A percentile compares a stretch with the other conserved stretches of the same genome.
phyloP scores from a whole-genome alignment of 345 rosid genomes.

The Boechera stricta region DNA sequence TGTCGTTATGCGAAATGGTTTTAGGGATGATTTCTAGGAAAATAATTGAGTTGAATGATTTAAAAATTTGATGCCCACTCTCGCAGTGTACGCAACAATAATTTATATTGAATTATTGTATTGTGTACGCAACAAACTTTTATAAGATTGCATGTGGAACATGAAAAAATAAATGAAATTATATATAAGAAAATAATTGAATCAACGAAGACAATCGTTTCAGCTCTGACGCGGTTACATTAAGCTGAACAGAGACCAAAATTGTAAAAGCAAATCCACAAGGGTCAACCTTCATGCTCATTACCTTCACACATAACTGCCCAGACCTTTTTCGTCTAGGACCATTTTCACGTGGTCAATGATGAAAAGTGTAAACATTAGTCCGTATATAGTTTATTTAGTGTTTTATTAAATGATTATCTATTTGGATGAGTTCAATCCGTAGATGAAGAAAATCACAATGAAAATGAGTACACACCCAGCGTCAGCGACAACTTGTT shows the following conservation, averaged over 20 bases:
- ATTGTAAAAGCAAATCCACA: conserved; percentile 20
- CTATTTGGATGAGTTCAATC: neutral
- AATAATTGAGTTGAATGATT: conserved; percentile 38
- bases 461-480: conserved; percentile 6
- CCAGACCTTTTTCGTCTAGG: conserved; percentile 15
- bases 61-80: neutral
- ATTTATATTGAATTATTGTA: conserved; percentile 16
- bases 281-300: conserved; percentile 35
- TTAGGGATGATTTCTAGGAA: conserved; percentile 30
- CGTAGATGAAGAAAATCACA: neutral
- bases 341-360: conserved; percentile 34
- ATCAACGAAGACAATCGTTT: conserved; percentile 3
- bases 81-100: conserved; percentile 22
- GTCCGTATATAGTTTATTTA: neutral
- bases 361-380: conserved; percentile 11
- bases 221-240: conserved; percentile 28
- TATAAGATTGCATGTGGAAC: neutral
- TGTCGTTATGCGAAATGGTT: conserved; percentile 22
- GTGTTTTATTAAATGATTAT: neutral
- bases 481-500: conserved; percentile 24
- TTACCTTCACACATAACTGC: conserved; percentile 29
- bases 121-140: conserved; percentile 18
- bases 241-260: conserved; percentile 27
- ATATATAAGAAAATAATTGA: neutral
- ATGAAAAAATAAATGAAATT: no score